phyloP scores from a whole-genome alignment of 495 filamentous ascomycete species.

The Parachaetomium inaequale region DNA sequence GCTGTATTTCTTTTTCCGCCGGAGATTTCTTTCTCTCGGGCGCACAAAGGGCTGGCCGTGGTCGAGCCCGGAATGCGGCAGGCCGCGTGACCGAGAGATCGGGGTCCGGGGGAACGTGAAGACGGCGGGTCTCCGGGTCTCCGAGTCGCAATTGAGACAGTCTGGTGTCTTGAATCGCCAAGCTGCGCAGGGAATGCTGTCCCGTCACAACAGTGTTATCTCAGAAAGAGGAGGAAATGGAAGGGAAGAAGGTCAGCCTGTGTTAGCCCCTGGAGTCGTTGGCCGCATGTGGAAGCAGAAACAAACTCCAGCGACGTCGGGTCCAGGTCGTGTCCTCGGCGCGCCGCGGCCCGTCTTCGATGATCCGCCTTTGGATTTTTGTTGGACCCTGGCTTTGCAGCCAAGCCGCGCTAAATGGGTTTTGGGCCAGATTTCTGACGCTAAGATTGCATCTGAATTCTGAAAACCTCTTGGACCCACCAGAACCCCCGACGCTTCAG shows the following conservation, averaged over 20 bases:
- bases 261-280: not conserved
- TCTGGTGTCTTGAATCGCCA: not conserved
- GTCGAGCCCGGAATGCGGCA: not conserved
- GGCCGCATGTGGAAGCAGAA: not conserved
- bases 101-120: not conserved
- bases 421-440: not conserved
- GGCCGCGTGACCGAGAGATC: not conserved
- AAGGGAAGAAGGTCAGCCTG: not conserved
- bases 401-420: not conserved
- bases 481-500: not conserved
- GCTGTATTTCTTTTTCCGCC: not conserved
- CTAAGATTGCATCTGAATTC: not conserved
- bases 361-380: not conserved
- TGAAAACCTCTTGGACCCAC: not conserved
- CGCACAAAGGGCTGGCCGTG: not conserved
- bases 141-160: not conserved
- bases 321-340: not conserved
- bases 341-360: not conserved
- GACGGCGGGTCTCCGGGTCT: not conserved
- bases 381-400: slow-evolving; percentile 2
- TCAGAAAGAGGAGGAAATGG: too few relatives aligned
- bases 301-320: not conserved
- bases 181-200: not conserved
- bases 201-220: not conserved
- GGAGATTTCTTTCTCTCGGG: not conserved